Conservation (phyloP, 2,329 filamentous ascomycete genomes). For the Huntiella bhutanensis region DNA sequence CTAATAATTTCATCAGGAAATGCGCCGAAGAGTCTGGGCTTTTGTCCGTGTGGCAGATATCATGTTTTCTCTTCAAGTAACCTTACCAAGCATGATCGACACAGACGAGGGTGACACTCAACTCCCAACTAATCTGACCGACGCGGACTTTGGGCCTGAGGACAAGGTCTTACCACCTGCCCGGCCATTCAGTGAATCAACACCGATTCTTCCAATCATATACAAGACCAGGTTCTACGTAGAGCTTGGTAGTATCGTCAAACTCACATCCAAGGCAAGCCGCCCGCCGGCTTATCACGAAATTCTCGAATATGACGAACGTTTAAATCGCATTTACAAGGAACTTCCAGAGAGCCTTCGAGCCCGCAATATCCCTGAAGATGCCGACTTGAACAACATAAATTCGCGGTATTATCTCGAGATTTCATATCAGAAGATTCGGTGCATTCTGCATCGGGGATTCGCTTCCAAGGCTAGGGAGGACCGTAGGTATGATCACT, state of each 20-base stretch:
- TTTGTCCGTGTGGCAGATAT: slow-evolving; percentile 55
- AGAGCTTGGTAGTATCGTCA: slow-evolving; percentile 53
- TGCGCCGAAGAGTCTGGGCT: slow-evolving; percentile 49
- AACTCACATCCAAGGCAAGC: slow-evolving; percentile 38
- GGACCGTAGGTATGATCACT: slow-evolving; percentile 68
- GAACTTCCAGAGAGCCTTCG: slow-evolving; percentile 54
- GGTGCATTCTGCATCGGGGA: slow-evolving; percentile 75
- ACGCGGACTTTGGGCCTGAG: slow-evolving; percentile 57
- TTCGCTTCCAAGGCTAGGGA: slow-evolving; percentile 63
- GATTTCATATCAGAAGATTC: slow-evolving; percentile 70
- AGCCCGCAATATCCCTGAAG: slow-evolving; percentile 45
- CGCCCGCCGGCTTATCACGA: slow-evolving; percentile 43
- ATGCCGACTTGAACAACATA: slow-evolving; percentile 68
- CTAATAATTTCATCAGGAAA: slow-evolving; percentile 32
- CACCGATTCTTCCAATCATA: slow-evolving; percentile 63
- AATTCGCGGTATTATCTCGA: slow-evolving; percentile 73
- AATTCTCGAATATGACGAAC: slow-evolving; percentile 40
- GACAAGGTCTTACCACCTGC: slow-evolving; percentile 49
- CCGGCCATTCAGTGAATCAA: slow-evolving; percentile 49
- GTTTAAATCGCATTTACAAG: slow-evolving; percentile 40
- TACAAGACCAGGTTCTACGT: slow-evolving; percentile 49
- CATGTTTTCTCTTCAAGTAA: slow-evolving; percentile 57
- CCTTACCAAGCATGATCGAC: slow-evolving; percentile 50
- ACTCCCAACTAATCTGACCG: slow-evolving; percentile 59
- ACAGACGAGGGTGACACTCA: slow-evolving; percentile 58